Evolutionary conservation across 331 rosid species (phyloP).

Genomic region (Saraca asoca): DNA sequence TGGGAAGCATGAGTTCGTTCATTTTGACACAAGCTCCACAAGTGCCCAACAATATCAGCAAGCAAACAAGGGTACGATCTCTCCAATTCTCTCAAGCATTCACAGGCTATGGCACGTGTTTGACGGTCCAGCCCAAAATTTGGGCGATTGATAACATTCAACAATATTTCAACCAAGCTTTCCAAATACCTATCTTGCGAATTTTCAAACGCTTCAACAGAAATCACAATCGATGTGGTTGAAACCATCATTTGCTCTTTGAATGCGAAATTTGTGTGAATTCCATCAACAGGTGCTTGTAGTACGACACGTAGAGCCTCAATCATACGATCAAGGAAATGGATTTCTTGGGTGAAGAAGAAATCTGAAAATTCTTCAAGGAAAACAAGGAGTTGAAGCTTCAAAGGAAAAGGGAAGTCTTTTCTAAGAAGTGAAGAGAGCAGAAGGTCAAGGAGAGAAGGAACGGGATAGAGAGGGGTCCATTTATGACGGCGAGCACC

Average conservation of each 20-base stretch:
- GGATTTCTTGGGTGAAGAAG: slow-evolving; percentile 29
- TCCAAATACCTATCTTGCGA: slow-evolving; percentile 35
- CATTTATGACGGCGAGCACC: slow-evolving; percentile 55
- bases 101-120: slow-evolving; percentile 74
- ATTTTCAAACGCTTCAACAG: slow-evolving; percentile 38
- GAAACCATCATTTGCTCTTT: slow-evolving; percentile 86
- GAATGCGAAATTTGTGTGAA: slow-evolving; percentile 55
- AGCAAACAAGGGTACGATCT: slow-evolving; percentile 68
- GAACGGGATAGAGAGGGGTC: slow-evolving; percentile 47
- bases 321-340: slow-evolving; percentile 52
- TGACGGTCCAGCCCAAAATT: slow-evolving; percentile 75
- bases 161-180: slow-evolving; percentile 61
- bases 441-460: slow-evolving; percentile 65
- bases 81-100: slow-evolving; percentile 85
- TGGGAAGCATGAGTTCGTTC: slow-evolving; percentile 94
- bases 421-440: slow-evolving; percentile 65
- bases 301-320: slow-evolving; percentile 62
- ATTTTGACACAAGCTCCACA: slow-evolving; percentile 85
- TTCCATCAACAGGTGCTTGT: slow-evolving; percentile 64
- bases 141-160: slow-evolving; percentile 82
- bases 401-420: slow-evolving; percentile 64
- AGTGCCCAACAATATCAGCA: slow-evolving; percentile 79
- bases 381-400: slow-evolving; percentile 69
- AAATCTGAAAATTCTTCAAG: slow-evolving; percentile 68
- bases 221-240: slow-evolving; percentile 65